Evolutionary conservation across 2,329 filamentous ascomycete genomes (phyloP).

Genomic region (Paramyrothecium roridum): DNA sequence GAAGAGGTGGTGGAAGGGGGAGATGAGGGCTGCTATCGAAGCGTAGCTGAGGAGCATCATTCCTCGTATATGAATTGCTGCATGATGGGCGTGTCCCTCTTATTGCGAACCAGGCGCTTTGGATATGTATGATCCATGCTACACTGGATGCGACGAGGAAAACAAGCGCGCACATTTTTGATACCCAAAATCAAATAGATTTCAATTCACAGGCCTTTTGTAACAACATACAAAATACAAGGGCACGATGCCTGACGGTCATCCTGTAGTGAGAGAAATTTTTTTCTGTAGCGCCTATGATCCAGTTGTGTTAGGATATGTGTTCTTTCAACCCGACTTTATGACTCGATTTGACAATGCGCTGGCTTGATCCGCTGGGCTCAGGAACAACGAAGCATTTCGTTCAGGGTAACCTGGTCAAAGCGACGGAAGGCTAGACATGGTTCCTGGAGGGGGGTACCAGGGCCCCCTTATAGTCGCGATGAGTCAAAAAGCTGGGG

Average conservation of each 20-base stretch:
- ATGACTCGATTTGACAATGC: too few species aligned
- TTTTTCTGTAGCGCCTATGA: too few species aligned
- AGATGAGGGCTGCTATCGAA: neutral
- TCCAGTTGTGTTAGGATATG: too few species aligned
- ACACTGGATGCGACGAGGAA: neutral
- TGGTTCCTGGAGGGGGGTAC: neutral
- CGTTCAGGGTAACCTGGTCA: too few species aligned
- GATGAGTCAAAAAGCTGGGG: neutral
- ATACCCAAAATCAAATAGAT: neutral
- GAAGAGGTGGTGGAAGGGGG: slow-evolving; percentile 16
- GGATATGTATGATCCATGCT: neutral
- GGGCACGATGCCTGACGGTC: too few species aligned
- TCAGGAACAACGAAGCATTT: too few species aligned
- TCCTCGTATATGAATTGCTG: neutral
- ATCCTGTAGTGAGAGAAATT: too few species aligned
- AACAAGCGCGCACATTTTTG: neutral
- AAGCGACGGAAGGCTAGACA: neutral
- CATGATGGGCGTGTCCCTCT: neutral
- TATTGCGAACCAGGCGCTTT: too few species aligned
- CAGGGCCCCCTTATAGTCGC: neutral
- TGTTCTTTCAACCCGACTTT: too few species aligned
- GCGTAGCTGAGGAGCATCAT: neutral
- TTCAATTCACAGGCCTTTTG: neutral
- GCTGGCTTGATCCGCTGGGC: too few species aligned
- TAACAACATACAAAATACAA: neutral